These are phyloP conservation scores for Flammula alnicola DNA, from an alignment of 1,284 basidiomycete genomes.

Conservation along the genomic window DNA sequence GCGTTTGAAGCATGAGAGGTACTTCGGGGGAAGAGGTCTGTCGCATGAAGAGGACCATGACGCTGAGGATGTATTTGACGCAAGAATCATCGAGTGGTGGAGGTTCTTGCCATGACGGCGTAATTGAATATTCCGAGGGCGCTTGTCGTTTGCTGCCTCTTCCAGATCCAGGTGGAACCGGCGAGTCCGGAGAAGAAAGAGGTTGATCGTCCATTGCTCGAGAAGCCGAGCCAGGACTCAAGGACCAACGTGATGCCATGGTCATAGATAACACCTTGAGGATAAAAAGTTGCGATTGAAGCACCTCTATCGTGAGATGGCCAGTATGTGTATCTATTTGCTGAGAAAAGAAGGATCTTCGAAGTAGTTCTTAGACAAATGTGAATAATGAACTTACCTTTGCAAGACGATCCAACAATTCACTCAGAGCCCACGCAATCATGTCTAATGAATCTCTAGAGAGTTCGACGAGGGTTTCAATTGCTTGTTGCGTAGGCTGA, in stretches of 20 bases:
- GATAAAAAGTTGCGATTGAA: constrained; percentile 90
- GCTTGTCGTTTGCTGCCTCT: constrained; percentile 27
- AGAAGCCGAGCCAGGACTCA: constrained; percentile 45
- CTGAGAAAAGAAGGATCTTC: constrained; percentile 29
- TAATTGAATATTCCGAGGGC: constrained; percentile 38
- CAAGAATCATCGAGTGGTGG: constrained; percentile 84
- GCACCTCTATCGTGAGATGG: constrained; percentile 67
- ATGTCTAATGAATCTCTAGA: constrained; percentile 77
- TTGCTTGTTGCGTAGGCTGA: constrained; percentile 70
- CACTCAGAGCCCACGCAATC: constrained; percentile 78
- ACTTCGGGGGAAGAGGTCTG: constrained; percentile 67
- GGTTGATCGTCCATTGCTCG: constrained; percentile 43
- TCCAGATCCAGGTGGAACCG: constrained; percentile 30
- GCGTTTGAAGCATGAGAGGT: constrained; percentile 65
- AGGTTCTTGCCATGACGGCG: constrained; percentile 65
- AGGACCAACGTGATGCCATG: constrained; percentile 79
- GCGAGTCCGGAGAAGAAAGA: constrained; percentile 34
- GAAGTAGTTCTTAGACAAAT: neutral
- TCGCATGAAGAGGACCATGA: constrained; percentile 82
- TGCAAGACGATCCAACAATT: constrained; percentile 75
- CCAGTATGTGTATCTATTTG: constrained; percentile 53
- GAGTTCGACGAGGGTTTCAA: constrained; percentile 80
- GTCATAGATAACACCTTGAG: constrained; percentile 83
- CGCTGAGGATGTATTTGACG: constrained; percentile 84
- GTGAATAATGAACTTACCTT: constrained; percentile 57